Evolutionary conservation across 1,284 basidiomycete genomes (phyloP).

Genomic region (Leccinum cinnamomeum): DNA sequence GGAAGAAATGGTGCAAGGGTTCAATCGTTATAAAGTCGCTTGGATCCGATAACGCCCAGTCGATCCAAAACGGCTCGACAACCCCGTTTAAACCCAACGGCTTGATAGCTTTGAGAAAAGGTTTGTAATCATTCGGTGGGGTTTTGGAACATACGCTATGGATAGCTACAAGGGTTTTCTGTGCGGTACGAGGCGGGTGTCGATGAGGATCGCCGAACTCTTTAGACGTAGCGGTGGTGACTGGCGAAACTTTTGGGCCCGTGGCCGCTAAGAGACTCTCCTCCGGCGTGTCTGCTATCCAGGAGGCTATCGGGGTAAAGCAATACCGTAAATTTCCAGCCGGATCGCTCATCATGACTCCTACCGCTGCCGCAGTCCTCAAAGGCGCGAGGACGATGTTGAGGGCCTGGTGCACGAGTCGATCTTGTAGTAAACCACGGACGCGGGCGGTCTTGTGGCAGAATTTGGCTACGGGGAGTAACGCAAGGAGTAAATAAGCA

Average conservation of each 20-base stretch:
- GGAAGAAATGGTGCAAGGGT: conserved; percentile 2
- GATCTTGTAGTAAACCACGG: background rate
- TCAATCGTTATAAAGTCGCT: conserved; percentile 4
- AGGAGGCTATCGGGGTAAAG: background rate
- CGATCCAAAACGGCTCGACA: conserved; percentile 7
- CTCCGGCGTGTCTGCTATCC: conserved; percentile 9
- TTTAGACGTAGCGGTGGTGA: conserved; percentile 6
- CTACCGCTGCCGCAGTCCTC: background rate
- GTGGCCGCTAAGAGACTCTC: background rate
- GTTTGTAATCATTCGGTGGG: background rate
- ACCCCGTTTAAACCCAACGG: conserved; percentile 9
- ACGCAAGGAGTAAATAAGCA: background rate
- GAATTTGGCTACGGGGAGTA: background rate
- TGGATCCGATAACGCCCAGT: conserved; percentile 10
- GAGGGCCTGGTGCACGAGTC: background rate
- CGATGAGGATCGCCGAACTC: background rate
- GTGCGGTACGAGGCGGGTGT: conserved; percentile 1
- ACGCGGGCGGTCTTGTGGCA: background rate
- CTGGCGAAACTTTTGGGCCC: background rate
- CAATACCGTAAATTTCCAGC: background rate
- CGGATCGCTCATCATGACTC: background rate
- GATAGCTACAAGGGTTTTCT: conserved; percentile 1
- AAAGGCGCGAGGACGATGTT: background rate
- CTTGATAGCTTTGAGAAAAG: background rate
- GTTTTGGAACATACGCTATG: background rate